These are phyloP conservation scores for Aspergillus hancockii DNA, from an alignment of 495 filamentous ascomycete species.

Conservation along the genomic window DNA sequence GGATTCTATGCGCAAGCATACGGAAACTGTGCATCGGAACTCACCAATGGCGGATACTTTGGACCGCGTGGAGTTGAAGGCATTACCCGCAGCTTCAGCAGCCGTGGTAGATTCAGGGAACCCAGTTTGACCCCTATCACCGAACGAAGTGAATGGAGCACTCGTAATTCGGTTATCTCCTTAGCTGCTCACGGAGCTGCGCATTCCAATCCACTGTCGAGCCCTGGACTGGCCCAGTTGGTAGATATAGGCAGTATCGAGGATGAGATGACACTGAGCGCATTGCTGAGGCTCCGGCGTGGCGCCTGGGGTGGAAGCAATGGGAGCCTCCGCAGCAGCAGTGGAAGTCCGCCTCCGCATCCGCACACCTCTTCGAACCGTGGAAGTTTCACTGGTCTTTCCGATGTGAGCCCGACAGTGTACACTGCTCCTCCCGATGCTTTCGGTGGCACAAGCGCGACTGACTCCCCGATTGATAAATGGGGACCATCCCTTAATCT, in stretches of 20 bases:
- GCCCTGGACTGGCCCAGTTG: slow-evolving; percentile 70
- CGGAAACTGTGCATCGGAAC: slow-evolving; percentile 46
- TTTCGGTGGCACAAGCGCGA: slow-evolving; percentile 15
- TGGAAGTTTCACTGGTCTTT: slow-evolving; percentile 36
- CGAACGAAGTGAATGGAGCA: slow-evolving; percentile 93
- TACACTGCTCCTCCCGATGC: slow-evolving; percentile 24
- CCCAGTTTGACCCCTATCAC: slow-evolving; percentile 96
- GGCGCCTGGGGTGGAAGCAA: slow-evolving; percentile 82
- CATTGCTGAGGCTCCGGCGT: slow-evolving; percentile 69
- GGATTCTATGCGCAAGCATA: slow-evolving; percentile 87
- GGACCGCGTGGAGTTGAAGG: slow-evolving; percentile 64
- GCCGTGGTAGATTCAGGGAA: slow-evolving; percentile 71
- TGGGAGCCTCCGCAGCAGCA: slow-evolving; percentile 65
- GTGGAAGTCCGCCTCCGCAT: slow-evolving; percentile 57
- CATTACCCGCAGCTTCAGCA: slow-evolving; percentile 67
- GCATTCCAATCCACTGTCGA: slow-evolving; percentile 44
- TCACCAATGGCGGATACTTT: slow-evolving; percentile 88
- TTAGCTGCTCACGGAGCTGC: slow-evolving; percentile 57
- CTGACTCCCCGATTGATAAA: slow-evolving; percentile 21
- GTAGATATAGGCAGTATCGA: slow-evolving; percentile 67
- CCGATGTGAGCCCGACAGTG: slow-evolving; percentile 38
- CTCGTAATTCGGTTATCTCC: slow-evolving; percentile 84
- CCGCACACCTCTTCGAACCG: slow-evolving; percentile 36
- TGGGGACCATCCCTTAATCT: slow-evolving; percentile 10
- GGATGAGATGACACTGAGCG: slow-evolving; percentile 70